Base-by-base conservation (phyloP, 768 basidiomycete genomes). In the Lactifluus subvellereus region DNA sequence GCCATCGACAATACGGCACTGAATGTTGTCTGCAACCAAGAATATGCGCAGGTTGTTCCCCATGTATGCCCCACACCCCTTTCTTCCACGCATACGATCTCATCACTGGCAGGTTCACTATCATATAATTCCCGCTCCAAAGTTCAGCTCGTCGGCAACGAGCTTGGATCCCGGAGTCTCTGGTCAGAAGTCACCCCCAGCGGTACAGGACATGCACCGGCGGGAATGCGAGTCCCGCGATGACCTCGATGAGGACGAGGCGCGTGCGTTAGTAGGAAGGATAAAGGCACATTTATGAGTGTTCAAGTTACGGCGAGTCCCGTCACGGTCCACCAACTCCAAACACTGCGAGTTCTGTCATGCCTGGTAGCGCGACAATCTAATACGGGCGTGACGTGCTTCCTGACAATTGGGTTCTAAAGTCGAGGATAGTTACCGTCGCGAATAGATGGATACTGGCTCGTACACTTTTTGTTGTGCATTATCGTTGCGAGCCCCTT, bases 11-110 rank as follows among this genome's bases (percentile, higher is more conserved):
- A 88, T 66, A 86, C 85, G 16, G 86, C 77, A 7, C 75, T 90
- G 52, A 90, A 89, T 69, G 82, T 90, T 6, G 88, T 89, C 4
- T 88, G 87, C 68, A 89, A 89, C 70, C 88, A 90, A 69, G 88
- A 89, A 72, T 90, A 90, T 67, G 88, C 88, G 0, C 88, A 90
- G 70, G 86, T 85, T 4, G 86, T 90, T 7, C 84, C 83, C n/a
- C 88, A 90, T 75, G 88, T 88, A 65, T 61, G 82, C 69, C 20
- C 6, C n/a, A 3, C 18, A 10, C 6, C 10, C 53, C 32, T 27
- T 45, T 50, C 56, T 38, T 52, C 57, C 7, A 45, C 3, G 10
- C n/a, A 48, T n/a, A 5, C 14, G 8, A 48, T 5, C 50, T 59
- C 54, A 54, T 22, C 40, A 30, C 40, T 6, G 30, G 7, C 61